Evolutionary conservation across 2,329 filamentous ascomycete genomes (phyloP).

Genomic region (Leptographium galeiforme): DNA sequence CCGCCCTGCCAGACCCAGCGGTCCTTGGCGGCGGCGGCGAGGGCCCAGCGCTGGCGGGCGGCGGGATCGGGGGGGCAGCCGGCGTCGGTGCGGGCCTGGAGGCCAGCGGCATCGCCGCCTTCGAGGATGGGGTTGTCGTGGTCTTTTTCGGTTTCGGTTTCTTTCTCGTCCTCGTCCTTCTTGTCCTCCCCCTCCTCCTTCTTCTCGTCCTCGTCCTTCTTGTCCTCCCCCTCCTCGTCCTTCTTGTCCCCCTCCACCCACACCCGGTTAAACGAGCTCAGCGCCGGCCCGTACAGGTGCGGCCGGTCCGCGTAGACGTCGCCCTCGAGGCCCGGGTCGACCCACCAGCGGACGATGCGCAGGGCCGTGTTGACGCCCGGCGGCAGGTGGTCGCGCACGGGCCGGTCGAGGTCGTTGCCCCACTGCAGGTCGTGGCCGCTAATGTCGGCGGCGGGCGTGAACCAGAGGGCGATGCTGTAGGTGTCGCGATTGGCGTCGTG

Average conservation of each 20-base stretch:
- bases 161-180: too few species aligned
- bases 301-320: constrained; percentile 80
- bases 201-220: too few species aligned
- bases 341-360: constrained; percentile 74
- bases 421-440: constrained; percentile 67
- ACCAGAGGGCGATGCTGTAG: constrained; percentile 71
- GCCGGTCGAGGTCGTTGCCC: constrained; percentile 89
- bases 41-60: constrained; percentile 46
- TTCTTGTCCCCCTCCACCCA: constrained; percentile 34
- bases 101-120: constrained; percentile 47
- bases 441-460: constrained; percentile 53
- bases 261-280: constrained; percentile 69
- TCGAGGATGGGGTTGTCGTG: constrained; percentile 36
- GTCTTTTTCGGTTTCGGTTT: constrained; percentile 20
- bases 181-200: constrained; percentile 25
- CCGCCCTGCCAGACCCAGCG: constrained; percentile 42
- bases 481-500: constrained; percentile 59
- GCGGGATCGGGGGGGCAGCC: constrained; percentile 30
- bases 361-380: constrained; percentile 78
- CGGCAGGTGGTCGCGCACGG: constrained; percentile 74
- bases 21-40: constrained; percentile 31
- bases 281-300: constrained; percentile 70
- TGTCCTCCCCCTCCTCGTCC: neutral
- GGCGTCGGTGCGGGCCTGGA: constrained; percentile 27
- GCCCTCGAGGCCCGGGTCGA: constrained; percentile 82